Evolutionary conservation across 1,139 yeast species (phyloP), one percentile per base, ranked within the genome.

Genomic region (Kurtzmaniella quercitrusa): DNA sequence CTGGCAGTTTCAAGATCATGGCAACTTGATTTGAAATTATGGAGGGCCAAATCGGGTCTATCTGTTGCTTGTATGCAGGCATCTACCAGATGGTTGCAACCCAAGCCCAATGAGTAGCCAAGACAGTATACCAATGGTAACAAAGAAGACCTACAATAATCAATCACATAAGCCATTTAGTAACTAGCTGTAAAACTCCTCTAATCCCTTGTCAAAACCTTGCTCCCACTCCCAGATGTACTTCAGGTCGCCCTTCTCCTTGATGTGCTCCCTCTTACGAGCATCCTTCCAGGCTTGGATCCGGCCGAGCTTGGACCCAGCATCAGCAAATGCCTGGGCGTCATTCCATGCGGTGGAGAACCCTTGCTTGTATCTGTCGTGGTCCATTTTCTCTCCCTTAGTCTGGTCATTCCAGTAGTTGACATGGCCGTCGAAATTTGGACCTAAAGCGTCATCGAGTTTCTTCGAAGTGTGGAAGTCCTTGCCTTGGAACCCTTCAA

Each of bases 171-270:
- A 27, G 4, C 10, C 31, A 4, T 27, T 11, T 6, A 7, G 5
- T 11, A 27, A 27, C 31, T 34, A 34, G 16, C 18, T 31, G n/a
- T 49, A 49, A 45, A 69, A 73, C 31, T 59, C 62, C 47, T 65
- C 53, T 49, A 77, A 51, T 0, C 89, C 96, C 42, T 77, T 73
- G 45, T 78, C 79, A 58, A 79, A 90, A 0, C 96, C 97, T 51
- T 85, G 93, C 31, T 82, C 87, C 85, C 88, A 91, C 60, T 86
- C 96, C 96, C 97, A 91, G 44, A 80, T 49, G 57, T 68, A 74
- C 44, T 70, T 67, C 54, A 83, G 76, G 2, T 64, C 54, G 2
- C 94, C 94, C 46, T 76, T 73, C 11, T 65, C 65, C 7, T 64
- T 53, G 23, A 79, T 57, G 60, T 89, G 95, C 53, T 87, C 86